phyloP scores from a whole-genome alignment of 2,329 filamentous ascomycete species.

The Lasiodiplodia sp. region DNA sequence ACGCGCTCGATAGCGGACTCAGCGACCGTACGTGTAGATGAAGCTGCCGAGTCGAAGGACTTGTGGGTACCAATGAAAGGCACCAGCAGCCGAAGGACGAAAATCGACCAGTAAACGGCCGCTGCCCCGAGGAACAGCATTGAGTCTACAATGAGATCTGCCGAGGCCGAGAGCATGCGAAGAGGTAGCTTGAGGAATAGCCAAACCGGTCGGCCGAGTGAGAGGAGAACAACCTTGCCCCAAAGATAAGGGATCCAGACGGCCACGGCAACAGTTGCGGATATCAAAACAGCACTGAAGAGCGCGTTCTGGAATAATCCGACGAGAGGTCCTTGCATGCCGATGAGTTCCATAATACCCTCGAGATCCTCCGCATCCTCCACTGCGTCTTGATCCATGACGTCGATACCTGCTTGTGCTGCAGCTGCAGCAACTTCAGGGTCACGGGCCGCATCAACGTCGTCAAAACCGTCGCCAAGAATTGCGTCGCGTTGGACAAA shows the following conservation, averaged over 20 bases:
- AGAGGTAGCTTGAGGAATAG: constrained; percentile 73
- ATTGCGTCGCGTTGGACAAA: constrained; percentile 59
- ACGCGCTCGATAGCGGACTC: constrained; percentile 46
- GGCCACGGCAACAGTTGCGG: constrained; percentile 82
- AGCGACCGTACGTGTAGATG: constrained; percentile 37
- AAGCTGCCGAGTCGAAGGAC: constrained; percentile 15
- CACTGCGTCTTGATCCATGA: constrained; percentile 69
- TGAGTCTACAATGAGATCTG: constrained; percentile 81
- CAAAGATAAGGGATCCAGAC: constrained; percentile 93
- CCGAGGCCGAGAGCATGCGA: constrained; percentile 72
- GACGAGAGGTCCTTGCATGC: constrained; percentile 91
- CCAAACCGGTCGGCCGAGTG: constrained; percentile 79
- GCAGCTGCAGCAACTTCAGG: constrained; percentile 69
- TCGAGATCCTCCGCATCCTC: constrained; percentile 93
- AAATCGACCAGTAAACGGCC: constrained; percentile 51
- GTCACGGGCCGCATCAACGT: constrained; percentile 48
- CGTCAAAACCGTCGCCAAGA: constrained; percentile 41
- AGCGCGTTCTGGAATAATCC: constrained; percentile 93
- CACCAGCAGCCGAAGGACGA: constrained; percentile 35
- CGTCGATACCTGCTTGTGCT: constrained; percentile 73
- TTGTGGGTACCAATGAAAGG: constrained; percentile 31
- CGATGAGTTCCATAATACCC: constrained; percentile 93
- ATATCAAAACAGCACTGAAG: constrained; percentile 90
- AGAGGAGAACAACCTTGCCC: constrained; percentile 82
- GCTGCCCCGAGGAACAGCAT: constrained; percentile 69